Percentiles rank a stretch among this genome's conserved stretches.
phyloP scores from a whole-genome alignment of 345 rosid species.

The Linum trigynum region DNA sequence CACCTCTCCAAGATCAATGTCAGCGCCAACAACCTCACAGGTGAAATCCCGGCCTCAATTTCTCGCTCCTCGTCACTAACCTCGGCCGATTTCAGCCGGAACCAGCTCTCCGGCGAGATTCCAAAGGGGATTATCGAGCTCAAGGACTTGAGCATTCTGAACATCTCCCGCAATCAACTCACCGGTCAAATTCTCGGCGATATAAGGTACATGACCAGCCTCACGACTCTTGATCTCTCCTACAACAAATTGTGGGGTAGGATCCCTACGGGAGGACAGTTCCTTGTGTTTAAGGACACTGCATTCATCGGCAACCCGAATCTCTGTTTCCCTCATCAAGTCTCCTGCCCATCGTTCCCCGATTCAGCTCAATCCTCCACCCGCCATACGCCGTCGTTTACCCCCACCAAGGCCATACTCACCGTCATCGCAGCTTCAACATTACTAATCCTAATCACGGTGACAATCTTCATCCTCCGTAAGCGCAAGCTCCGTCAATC shows the following conservation, averaged over 20 bases:
- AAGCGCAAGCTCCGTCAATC: slow-evolving; percentile 41
- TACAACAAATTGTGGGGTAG: slow-evolving; percentile 52
- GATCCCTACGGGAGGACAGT: slow-evolving; percentile 70
- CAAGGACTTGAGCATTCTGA: slow-evolving; percentile 45
- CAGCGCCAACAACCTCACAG: slow-evolving; percentile 49
- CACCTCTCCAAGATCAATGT: slow-evolving; percentile 37
- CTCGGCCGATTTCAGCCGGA: slow-evolving; percentile 58
- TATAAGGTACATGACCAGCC: slow-evolving; percentile 58
- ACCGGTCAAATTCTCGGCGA: slow-evolving; percentile 60
- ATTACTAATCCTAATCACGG: slow-evolving; percentile 29
- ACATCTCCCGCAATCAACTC: slow-evolving; percentile 57
- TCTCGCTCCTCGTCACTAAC: slow-evolving; percentile 35
- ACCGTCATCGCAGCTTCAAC: slow-evolving; percentile 34
- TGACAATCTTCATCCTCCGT: slow-evolving; percentile 35
- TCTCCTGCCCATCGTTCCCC: slow-evolving; percentile 29
- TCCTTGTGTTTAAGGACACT: slow-evolving; percentile 54
- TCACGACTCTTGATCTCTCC: slow-evolving; percentile 70
- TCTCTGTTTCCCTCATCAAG: slow-evolving; percentile 42
- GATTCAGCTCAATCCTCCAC: slow-evolving; percentile 19
- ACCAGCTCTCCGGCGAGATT: slow-evolving; percentile 51
- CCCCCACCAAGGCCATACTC: slow-evolving; percentile 38
- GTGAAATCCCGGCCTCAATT: slow-evolving; percentile 52
- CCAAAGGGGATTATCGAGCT: slow-evolving; percentile 43
- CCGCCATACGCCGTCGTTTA: slow-evolving; percentile 22
- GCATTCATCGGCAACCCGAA: slow-evolving; percentile 61